Percentiles rank a stretch among this genome's conserved stretches.
phyloP scores from a whole-genome alignment of 108 stramenopile genomes.

The Pseudonitzschia delicatissima region DNA sequence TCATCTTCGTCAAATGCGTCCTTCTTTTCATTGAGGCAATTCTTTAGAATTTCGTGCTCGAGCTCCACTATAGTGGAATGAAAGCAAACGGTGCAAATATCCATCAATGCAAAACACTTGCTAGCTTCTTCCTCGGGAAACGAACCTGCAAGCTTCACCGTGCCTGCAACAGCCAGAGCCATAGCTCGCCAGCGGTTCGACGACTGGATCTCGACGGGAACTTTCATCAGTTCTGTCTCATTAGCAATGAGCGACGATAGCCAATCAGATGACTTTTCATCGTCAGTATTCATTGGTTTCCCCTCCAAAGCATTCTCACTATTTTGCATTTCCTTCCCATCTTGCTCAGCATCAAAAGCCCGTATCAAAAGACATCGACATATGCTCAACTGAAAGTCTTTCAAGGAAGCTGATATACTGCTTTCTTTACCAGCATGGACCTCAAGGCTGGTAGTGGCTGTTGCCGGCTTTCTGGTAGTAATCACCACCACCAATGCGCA shows the following conservation, averaged over 20 bases:
- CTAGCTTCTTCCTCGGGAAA: constrained; percentile 9
- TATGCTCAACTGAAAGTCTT: neutral
- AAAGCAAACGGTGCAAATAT: constrained; percentile 6
- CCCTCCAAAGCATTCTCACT: too few relatives aligned
- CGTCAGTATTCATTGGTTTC: neutral
- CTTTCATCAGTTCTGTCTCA: neutral
- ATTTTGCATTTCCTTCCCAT: neutral
- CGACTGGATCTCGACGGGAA: neutral
- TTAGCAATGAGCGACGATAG: neutral
- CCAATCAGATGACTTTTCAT: neutral
- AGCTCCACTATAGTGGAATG: neutral
- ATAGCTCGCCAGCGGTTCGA: neutral
- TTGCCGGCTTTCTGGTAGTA: too few relatives aligned
- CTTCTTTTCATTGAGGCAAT: neutral
- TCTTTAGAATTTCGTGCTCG: neutral
- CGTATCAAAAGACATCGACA: neutral
- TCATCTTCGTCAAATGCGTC: neutral
- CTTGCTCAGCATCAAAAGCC: neutral
- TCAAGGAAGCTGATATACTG: neutral
- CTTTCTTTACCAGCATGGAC: too few relatives aligned
- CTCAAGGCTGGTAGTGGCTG: too few relatives aligned
- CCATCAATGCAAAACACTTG: constrained; percentile 1
- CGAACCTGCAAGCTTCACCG: neutral
- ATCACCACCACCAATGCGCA: neutral
- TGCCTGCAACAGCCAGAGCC: neutral